Percentiles rank a stretch among this genome's conserved stretches.
Evolutionary conservation across 805 yeast genomes (phyloP).

Genomic region (Ogataea nonfermentans): DNA sequence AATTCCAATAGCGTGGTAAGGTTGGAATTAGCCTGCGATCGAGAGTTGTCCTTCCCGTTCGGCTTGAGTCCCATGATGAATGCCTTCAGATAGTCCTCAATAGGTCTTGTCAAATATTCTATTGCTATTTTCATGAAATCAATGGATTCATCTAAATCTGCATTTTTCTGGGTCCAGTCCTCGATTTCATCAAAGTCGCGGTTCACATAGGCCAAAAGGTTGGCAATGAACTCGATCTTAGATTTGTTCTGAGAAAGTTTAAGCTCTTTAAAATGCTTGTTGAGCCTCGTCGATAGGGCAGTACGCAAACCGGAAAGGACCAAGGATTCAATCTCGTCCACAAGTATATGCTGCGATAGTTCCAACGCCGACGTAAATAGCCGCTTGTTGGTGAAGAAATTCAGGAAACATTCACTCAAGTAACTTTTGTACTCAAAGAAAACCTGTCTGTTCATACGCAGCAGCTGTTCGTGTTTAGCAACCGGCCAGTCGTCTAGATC

Average conservation of each 20-base stretch:
- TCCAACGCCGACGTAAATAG: slow-evolving; percentile 23
- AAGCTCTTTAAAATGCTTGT: slow-evolving; percentile 13
- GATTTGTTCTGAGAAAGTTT: slow-evolving; percentile 14
- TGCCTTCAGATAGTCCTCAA: slow-evolving; percentile 19
- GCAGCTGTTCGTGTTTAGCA: slow-evolving; percentile 14
- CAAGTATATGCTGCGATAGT: slow-evolving; percentile 20
- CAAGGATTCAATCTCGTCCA: slow-evolving; percentile 13
- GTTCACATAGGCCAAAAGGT: slow-evolving; percentile 19
- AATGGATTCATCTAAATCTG: slow-evolving; percentile 21
- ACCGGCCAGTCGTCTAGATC: slow-evolving; percentile 29
- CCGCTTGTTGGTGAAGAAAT: slow-evolving; percentile 16
- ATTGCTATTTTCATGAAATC: slow-evolving; percentile 21
- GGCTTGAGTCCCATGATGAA: slow-evolving; percentile 17
- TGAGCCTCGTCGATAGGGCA: slow-evolving; percentile 13
- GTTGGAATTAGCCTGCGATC: slow-evolving; percentile 9
- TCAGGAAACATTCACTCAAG: slow-evolving; percentile 20
- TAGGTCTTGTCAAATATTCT: slow-evolving; percentile 20
- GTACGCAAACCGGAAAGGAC: slow-evolving; percentile 14
- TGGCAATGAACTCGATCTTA: slow-evolving; percentile 18
- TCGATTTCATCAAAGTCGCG: slow-evolving; percentile 26
- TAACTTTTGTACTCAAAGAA: slow-evolving; percentile 13
- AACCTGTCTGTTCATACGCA: slow-evolving; percentile 15
- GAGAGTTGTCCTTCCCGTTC: slow-evolving; percentile 1
- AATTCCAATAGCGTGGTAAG: slow-evolving; percentile 13
- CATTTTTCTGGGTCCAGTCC: slow-evolving; percentile 27